Base-by-base conservation (phyloP, 139 green algal genomes). In the Axilococcus clingmanii region DNA sequence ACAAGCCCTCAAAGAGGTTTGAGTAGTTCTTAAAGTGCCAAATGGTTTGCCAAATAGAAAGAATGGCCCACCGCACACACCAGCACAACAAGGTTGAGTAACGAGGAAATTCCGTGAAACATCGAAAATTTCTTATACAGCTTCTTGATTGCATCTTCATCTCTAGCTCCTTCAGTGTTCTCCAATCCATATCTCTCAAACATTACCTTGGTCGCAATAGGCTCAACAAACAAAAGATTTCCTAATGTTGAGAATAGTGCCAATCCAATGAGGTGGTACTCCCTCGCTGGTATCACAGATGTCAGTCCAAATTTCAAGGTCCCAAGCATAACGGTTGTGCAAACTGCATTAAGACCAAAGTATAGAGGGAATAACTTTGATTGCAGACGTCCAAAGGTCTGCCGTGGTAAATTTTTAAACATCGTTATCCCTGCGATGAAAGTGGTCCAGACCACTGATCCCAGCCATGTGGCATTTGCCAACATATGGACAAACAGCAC, bases 161-260 rank as follows among this genome's bases (percentile, higher is more conserved):
- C 20, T 14, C 30, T 27, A 7, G 27, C 33, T 46, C 17, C 32
- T 11, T 68, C 55, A 0, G 49, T 37, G 43, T 83, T 83, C 57
- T 87, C 79, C 42, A 85, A 47, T 19, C 67, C 63, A 43, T 87
- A 87, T 25, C 78, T 51, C 68, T 87, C 25, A 40, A 87, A 78
- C 76, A 89, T 85, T 34, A 82, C 41, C 1, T 25, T 40, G 0
- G 78, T 89, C 31, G 65, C 57, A 11, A 44, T 15, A 4, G 81
- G 81, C 71, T 86, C 81, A 3, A 80, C 31, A 2, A 44, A 56
- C 24, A 86, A 46, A 43, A 70, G 62, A 60, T 83, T 86, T 35
- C 41, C 38, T 8, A 85, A 44, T 6, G 58, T 63, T 37, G 36
- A 52, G 9, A 23, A 15, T 14, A 44, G n/a, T 40, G 55, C 28